Conservation (phyloP, 192 early-diverging fungal genomes). For the Entophlyctis luteolus region DNA sequence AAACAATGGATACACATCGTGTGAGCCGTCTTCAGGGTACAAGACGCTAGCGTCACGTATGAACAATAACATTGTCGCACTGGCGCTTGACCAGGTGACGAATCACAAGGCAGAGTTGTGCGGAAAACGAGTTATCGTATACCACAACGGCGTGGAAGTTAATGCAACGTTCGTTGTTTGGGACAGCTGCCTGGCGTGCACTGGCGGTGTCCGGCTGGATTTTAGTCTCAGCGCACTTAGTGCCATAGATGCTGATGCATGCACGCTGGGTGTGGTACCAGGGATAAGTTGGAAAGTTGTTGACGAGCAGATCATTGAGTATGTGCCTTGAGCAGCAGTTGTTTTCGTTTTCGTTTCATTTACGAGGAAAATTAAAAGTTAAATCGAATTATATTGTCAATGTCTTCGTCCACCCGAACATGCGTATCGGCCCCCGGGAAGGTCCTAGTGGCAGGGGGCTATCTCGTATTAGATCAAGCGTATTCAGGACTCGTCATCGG, state of each 20-base stretch:
- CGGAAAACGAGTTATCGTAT: constrained; percentile 11
- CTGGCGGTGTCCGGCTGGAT: constrained; percentile 11
- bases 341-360: too few species aligned
- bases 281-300: constrained; percentile 14
- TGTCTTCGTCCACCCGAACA: too few species aligned
- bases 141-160: background rate
- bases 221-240: constrained; percentile 1
- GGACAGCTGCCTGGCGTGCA: constrained; percentile 9
- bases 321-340: background rate
- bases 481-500: constrained; percentile 82
- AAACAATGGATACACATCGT: constrained; percentile 19
- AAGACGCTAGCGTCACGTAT: background rate
- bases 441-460: constrained; percentile 88
- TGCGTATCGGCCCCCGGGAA: constrained; percentile 89
- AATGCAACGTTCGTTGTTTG: constrained; percentile 11
- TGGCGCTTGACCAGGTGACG: constrained; percentile 11
- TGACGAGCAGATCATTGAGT: constrained; percentile 20
- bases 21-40: constrained; percentile 15
- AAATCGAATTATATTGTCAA: too few species aligned
- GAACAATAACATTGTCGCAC: constrained; percentile 12
- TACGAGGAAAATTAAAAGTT: too few species aligned
- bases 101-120: constrained; percentile 11
- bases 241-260: background rate
- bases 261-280: background rate
- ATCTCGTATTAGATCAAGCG: constrained; percentile 81